Conservation (phyloP, 768 basidiomycete genomes). For the Amanita rubescens region DNA sequence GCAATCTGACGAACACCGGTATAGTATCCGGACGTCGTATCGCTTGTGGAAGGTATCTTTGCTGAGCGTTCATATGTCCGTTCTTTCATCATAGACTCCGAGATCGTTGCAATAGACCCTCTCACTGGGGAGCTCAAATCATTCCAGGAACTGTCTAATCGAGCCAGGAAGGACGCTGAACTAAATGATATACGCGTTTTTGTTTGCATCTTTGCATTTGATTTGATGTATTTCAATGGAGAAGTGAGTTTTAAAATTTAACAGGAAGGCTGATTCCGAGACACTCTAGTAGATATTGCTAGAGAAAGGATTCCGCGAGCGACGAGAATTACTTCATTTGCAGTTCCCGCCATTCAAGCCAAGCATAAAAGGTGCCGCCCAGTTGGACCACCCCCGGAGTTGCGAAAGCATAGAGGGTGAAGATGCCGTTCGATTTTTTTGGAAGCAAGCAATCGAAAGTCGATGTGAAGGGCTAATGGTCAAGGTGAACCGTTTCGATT, state of each 20-base stretch:
- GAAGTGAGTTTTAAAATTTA: conserved; percentile 39
- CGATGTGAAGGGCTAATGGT: conserved; percentile 93
- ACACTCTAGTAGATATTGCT: conserved; percentile 55
- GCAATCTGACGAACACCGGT: conserved; percentile 1
- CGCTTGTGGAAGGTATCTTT: conserved; percentile 48
- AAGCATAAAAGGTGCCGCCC: conserved; percentile 40
- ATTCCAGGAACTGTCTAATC: conserved; percentile 83
- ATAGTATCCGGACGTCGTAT: conserved; percentile 79
- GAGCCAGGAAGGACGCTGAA: conserved; percentile 78
- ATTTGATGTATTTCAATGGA: conserved; percentile 81
- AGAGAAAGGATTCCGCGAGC: conserved; percentile 57
- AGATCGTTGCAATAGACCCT: conserved; percentile 79
- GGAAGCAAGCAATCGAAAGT: conserved; percentile 65
- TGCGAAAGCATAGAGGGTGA: conserved; percentile 58
- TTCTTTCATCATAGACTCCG: conserved; percentile 80
- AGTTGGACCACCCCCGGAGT: conserved; percentile 68
- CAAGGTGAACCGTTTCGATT: conserved; percentile 43
- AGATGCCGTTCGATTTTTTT: conserved; percentile 65
- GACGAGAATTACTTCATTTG: conserved; percentile 56
- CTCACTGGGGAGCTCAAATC: conserved; percentile 54
- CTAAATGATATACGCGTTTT: conserved; percentile 66
- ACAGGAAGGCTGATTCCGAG: background rate
- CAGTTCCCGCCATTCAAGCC: conserved; percentile 51
- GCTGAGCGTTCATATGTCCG: conserved; percentile 28
- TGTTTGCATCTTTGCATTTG: conserved; percentile 84